A percentile compares a stretch with the other conserved stretches of the same genome.
phyloP scores from a whole-genome alignment of 169 alveolate species.

The Plasmodium ovale region DNA sequence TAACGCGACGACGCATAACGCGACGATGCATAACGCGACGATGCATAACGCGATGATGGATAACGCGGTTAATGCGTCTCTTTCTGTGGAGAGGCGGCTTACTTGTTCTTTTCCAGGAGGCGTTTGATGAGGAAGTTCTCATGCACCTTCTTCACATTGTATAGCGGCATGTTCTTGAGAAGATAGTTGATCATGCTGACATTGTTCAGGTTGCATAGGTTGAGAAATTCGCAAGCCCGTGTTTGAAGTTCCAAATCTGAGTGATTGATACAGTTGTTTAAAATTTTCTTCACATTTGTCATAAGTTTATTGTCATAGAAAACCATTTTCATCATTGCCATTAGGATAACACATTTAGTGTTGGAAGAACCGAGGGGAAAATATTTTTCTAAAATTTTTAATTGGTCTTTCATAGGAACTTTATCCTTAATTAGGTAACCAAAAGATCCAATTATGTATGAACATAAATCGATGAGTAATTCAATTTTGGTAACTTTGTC shows the following conservation, averaged over 20 bases:
- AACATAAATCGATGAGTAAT: conserved; percentile 76
- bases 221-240: conserved; percentile 81
- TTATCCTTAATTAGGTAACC: conserved; percentile 78
- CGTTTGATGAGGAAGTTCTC: conserved; percentile 67
- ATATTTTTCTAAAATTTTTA: conserved; percentile 74
- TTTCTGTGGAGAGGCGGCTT: no score
- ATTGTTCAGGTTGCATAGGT: conserved; percentile 57
- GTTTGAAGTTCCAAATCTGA: conserved; percentile 80
- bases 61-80: no score
- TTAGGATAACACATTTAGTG: conserved; percentile 76
- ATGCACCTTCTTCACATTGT: conserved; percentile 32
- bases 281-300: conserved; percentile 63
- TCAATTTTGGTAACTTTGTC: conserved; percentile 1
- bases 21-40: not conserved
- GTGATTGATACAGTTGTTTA: conserved; percentile 63
- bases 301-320: conserved; percentile 74
- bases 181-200: conserved; percentile 32
- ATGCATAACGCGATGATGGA: not conserved
- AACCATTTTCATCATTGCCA: conserved; percentile 80
- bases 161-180: conserved; percentile 60
- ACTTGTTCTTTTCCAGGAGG: conserved; percentile 69
- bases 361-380: conserved; percentile 58
- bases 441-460: conserved; percentile 80
- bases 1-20: not conserved
- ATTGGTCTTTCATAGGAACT: conserved; percentile 55